phyloP scores from a whole-genome alignment of 495 filamentous ascomycete species.

The Podospora australis region DNA sequence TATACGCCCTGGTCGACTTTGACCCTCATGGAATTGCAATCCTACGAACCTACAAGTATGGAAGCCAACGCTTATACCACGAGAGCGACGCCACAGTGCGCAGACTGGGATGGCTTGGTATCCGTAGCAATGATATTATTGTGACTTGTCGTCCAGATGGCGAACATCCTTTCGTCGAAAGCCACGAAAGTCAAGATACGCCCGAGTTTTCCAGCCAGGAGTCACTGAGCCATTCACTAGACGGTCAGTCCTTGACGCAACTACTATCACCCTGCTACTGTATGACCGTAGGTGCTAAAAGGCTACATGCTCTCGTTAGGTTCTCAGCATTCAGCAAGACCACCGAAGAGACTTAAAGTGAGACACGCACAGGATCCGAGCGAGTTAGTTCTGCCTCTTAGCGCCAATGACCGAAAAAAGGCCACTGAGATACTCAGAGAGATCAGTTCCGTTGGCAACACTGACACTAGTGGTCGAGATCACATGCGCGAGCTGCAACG shows the following conservation, averaged over 20 bases:
- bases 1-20: slow-evolving; percentile 72
- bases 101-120: slow-evolving; percentile 65
- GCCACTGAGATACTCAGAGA: slow-evolving; percentile 59
- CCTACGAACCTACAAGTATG: slow-evolving; percentile 78
- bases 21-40: slow-evolving; percentile 87
- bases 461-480: slow-evolving; percentile 21
- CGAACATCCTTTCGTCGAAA: background rate
- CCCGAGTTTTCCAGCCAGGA: slow-evolving; percentile 17
- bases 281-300: background rate
- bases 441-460: slow-evolving; percentile 6
- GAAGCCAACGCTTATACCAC: slow-evolving; percentile 66
- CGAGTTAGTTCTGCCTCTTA: slow-evolving; percentile 41
- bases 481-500: slow-evolving; percentile 66
- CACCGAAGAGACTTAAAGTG: slow-evolving; percentile 7
- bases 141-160: background rate
- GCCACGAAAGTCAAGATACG: slow-evolving; percentile 7
- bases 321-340: slow-evolving; percentile 1
- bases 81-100: slow-evolving; percentile 56
- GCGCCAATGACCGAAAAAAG: slow-evolving; percentile 56
- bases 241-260: background rate
- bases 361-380: slow-evolving; percentile 4
- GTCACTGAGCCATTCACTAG: slow-evolving; percentile 4
- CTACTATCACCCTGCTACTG: background rate
- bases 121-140: slow-evolving; percentile 55
- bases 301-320: background rate